Evolutionary conservation across 495 filamentous ascomycete species (phyloP).

Genomic region (Halenospora varia): DNA sequence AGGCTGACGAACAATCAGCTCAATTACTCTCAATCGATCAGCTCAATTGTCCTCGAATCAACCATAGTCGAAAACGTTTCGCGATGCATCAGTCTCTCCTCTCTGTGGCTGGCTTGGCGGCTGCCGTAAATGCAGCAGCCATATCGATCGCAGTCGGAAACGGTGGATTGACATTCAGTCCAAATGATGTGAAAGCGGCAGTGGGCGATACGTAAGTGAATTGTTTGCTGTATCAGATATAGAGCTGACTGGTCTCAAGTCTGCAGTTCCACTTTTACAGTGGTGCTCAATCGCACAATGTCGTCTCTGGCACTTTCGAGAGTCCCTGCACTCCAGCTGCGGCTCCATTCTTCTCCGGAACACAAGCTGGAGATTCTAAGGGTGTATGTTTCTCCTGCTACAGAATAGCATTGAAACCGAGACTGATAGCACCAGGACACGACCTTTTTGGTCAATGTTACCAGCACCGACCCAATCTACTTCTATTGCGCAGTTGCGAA

Average conservation of each 20-base stretch:
- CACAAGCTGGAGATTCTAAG: conserved; percentile 33
- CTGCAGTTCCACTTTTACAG: conserved; percentile 67
- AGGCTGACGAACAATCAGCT: too few species aligned
- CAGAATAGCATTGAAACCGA: conserved; percentile 28
- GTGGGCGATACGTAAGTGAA: conserved; percentile 42
- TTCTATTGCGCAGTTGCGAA: conserved; percentile 40
- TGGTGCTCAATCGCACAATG: conserved; percentile 54
- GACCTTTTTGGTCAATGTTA: conserved; percentile 38
- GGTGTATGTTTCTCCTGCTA: neutral
- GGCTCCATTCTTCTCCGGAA: conserved; percentile 31
- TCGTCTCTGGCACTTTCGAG: conserved; percentile 61
- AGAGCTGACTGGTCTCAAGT: conserved; percentile 20
- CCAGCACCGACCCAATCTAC: conserved; percentile 41
- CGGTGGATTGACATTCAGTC: conserved; percentile 50
- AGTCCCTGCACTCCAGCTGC: conserved; percentile 56
- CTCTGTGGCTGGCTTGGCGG: too few species aligned
- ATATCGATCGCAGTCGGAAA: conserved; percentile 15
- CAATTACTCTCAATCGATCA: too few species aligned
- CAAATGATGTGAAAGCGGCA: conserved; percentile 45
- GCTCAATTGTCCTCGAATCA: too few species aligned
- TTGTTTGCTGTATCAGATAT: neutral
- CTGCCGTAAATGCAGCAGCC: too few species aligned
- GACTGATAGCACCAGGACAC: conserved; percentile 25
- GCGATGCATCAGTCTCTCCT: too few species aligned
- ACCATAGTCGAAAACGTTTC: too few species aligned